These are phyloP conservation scores for Plasmodium inui DNA, from an alignment of 169 alveolate genomes.

Conservation along the genomic window DNA sequence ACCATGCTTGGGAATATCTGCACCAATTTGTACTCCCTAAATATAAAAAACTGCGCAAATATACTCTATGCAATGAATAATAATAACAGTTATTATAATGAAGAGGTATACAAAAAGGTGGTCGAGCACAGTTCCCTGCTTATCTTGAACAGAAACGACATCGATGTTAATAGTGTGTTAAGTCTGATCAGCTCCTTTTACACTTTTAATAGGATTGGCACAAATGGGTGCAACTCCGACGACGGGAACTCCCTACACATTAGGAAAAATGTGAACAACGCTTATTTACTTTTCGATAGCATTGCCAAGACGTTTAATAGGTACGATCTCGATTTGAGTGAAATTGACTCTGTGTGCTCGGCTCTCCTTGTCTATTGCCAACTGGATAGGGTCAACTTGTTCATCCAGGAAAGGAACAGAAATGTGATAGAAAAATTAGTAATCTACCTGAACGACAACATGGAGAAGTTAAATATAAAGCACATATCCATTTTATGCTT, in stretches of 20 bases:
- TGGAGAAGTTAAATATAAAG: constrained; percentile 53
- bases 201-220: background rate
- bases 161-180: constrained; percentile 37
- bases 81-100: constrained; percentile 49
- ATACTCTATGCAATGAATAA: constrained; percentile 64
- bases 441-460: constrained; percentile 11
- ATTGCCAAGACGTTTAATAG: constrained; percentile 54
- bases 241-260: background rate
- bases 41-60: constrained; percentile 47
- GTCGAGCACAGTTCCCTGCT: constrained; percentile 39
- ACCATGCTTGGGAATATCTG: constrained; percentile 67
- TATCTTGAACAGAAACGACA: constrained; percentile 59
- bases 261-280: constrained; percentile 10
- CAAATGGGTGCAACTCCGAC: background rate
- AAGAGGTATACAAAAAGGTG: constrained; percentile 34
- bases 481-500: constrained; percentile 55
- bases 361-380: constrained; percentile 30
- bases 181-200: constrained; percentile 34
- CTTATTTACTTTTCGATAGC: constrained; percentile 50
- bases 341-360: constrained; percentile 29
- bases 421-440: constrained; percentile 30
- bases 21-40: constrained; percentile 38
- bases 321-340: constrained; percentile 53
- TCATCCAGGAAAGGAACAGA: constrained; percentile 46
- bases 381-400: constrained; percentile 37